Evolutionary conservation across 1,284 basidiomycete species (phyloP), one percentile per base, ranked within the genome.

Genomic region (Heimioporus punctisporus): DNA sequence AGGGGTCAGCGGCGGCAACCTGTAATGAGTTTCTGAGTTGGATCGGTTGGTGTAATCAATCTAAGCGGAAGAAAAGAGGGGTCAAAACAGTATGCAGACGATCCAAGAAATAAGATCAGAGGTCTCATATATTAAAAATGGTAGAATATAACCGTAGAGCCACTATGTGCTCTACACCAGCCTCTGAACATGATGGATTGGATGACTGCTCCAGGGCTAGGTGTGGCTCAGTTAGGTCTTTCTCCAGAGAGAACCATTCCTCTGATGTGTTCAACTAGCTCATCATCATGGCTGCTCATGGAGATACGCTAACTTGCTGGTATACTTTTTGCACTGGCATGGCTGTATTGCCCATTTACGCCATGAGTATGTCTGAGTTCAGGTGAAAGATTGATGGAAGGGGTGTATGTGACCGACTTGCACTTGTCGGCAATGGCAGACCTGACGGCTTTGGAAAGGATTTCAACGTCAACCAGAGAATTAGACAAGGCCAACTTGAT

Each of bases 291-390:
- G 60, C 86, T 85, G 64, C 89, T 90, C 15, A 88, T 87, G 21
- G 89, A 92, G 11, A 88, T 91, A 56, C 92, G 86, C 59, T 91
- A 84, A 64, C 90, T 92, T 8, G 90, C 90, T 43, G 92, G 92
- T 90, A 93, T 93, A 64, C 90, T 92, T 75, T 91, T 93, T 5
- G 90, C 89, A 50, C 88, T 90, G 26, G 82, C 83, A 55, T 90
- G 86, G 47, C 78, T 76, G 64, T 83, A 88, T 62, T 81, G 79
- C 37, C 77, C 78, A 53, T 82, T 84, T 55, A 72, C 57, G 30
- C 60, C 59, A 39, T 73, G 67, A 47, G 64, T 69, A 21, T 75
- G 72, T 3, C 76, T 76, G 50, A 86, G 71, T 63, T 90, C 88
- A 17, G 88, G 85, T 6, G 88, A 90, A 54, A 85, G 77, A 63